Percentiles rank a stretch among this genome's conserved stretches.
These are phyloP conservation scores for Prosopis cineraria DNA, from an alignment of 306 rosid species.

Conservation along the genomic window DNA sequence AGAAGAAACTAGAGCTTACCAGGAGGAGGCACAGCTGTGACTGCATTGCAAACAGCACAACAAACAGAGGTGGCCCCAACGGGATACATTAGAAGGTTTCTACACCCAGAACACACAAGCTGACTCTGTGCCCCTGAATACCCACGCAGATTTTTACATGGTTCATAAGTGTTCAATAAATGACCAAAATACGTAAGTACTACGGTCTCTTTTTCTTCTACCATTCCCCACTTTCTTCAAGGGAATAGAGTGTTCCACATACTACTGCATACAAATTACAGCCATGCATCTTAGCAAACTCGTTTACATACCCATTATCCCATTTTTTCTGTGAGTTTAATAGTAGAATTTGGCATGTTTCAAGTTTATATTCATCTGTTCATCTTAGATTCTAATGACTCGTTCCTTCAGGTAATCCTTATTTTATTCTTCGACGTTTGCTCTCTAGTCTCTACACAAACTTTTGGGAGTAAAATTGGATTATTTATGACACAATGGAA, in stretches of 20 bases:
- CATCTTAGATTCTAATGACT: background rate
- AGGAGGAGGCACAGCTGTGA: slow-evolving; percentile 86
- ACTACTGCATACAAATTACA: background rate
- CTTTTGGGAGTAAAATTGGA: background rate
- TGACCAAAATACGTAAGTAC: background rate
- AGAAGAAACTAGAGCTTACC: slow-evolving; percentile 47
- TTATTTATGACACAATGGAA: background rate
- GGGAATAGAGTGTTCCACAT: background rate
- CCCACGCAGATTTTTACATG: slow-evolving; percentile 22
- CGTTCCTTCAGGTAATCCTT: background rate
- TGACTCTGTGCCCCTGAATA: slow-evolving; percentile 75
- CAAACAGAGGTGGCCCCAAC: slow-evolving; percentile 91
- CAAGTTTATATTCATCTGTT: background rate
- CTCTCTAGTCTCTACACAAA: background rate
- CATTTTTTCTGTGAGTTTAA: background rate
- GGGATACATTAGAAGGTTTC: slow-evolving; percentile 78
- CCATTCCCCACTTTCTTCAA: background rate
- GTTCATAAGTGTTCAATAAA: slow-evolving; percentile 5
- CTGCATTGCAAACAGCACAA: slow-evolving; percentile 93
- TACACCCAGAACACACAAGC: slow-evolving; percentile 90
- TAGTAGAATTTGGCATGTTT: background rate
- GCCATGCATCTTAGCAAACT: background rate
- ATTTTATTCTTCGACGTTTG: background rate
- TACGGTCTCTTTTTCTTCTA: background rate
- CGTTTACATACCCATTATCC: background rate